Evolutionary conservation across 805 yeast species (phyloP).

Genomic region (Nakazawaea pomicola): DNA sequence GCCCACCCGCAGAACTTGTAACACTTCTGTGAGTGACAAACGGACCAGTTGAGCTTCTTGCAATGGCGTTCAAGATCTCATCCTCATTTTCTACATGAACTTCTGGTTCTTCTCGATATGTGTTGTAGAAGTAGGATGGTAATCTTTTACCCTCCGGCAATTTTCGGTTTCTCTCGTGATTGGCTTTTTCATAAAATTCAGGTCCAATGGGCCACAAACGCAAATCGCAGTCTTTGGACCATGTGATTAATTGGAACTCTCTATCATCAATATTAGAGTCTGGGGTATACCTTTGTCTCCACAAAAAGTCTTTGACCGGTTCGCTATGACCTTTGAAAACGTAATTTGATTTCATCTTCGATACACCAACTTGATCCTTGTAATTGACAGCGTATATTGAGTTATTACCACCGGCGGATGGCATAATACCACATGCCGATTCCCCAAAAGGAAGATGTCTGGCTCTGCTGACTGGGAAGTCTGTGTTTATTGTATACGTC

Average conservation of each 20-base stretch:
- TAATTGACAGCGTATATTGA: conserved; percentile 51
- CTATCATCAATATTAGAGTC: conserved; percentile 52
- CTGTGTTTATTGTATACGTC: conserved; percentile 56
- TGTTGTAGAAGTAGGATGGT: conserved; percentile 30
- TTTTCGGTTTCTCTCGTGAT: conserved; percentile 33
- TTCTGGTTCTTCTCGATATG: conserved; percentile 50
- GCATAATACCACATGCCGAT: conserved; percentile 81
- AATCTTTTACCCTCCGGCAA: conserved; percentile 27
- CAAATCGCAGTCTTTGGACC: conserved; percentile 87
- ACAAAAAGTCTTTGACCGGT: conserved; percentile 81
- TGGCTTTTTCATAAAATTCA: conserved; percentile 40
- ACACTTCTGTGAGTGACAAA: conserved; percentile 21
- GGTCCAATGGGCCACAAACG: conserved; percentile 72
- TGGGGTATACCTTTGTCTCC: conserved; percentile 63
- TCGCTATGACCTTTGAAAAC: conserved; percentile 78
- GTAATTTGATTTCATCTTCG: conserved; percentile 46
- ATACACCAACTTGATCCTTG: conserved; percentile 30
- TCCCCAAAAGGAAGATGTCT: conserved; percentile 85
- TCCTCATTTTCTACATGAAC: conserved; percentile 10
- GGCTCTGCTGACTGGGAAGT: conserved; percentile 86
- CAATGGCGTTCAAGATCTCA: conserved; percentile 7
- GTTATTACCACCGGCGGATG: conserved; percentile 79
- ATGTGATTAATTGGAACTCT: conserved; percentile 87
- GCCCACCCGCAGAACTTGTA: conserved; percentile 21
- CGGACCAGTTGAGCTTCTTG: conserved; percentile 14